Base-by-base conservation (phyloP, 78 protist genomes). In the Dictyostelium intermedium region DNA sequence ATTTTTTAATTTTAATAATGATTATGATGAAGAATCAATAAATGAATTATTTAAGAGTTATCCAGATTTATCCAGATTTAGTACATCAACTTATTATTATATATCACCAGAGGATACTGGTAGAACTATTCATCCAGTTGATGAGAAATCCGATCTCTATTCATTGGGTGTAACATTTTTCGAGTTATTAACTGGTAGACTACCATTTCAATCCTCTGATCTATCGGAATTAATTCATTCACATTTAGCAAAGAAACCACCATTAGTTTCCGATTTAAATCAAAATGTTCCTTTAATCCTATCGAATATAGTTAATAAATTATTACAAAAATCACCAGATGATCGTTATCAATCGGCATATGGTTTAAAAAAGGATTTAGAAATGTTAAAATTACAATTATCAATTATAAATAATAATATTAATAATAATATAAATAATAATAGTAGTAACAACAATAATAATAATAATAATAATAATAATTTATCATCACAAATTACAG, bases 241-340 rank as follows among this genome's bases (percentile, higher is more conserved):
- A 13, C 92, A 86, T 56, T 60, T 86, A 3, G 92, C 92, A 30
- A 86, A 86, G 41, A 86, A 86, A 27, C 83, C 92, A 39, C 84
- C 92, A 11, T 56, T 60, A 3, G 84, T 86, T 8, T 14, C 76
- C 2, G 92, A 86, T 39, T 66, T 86, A 45, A 86, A 86, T 76
- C 56, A 41, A 60, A 76, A 76, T 25, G 76, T 60, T 32, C 92
- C 92, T 10, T 13, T 35, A 14, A 86, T 86, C 3, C 25, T 86
- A 18, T 86, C 92, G 37, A 86, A n/a, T n/a, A 86, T 86, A 10
- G 76, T 86, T 23, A 81, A 86, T 56, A 86, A 86, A 41, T 27
- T 86, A 77, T 60, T 86, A 35, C 77, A 86, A 43, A 86, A 86
- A 76, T 86, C 92, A 86, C 92, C 92, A 10, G 92, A 86, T 77